Percentiles rank a stretch among this genome's conserved stretches.
These are phyloP conservation scores for Posidonia australis DNA, from an alignment of 106 monocot genomes.

Conservation along the genomic window DNA sequence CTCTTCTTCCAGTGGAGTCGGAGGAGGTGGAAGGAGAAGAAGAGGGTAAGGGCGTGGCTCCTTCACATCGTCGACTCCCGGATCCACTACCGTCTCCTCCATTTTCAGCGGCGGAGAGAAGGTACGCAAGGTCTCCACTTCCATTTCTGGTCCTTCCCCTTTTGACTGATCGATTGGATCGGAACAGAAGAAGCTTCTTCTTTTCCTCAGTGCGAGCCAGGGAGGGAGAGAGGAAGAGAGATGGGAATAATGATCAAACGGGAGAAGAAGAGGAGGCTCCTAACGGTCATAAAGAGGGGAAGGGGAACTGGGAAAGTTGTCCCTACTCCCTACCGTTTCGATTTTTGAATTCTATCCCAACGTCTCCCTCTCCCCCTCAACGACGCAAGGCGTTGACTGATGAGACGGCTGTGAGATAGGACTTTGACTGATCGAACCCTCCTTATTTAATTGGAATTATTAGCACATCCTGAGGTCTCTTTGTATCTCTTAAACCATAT, in stretches of 20 bases:
- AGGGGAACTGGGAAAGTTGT: no score
- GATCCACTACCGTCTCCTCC: neutral
- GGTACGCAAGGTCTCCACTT: neutral
- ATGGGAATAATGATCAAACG: neutral
- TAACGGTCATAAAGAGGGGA: neutral
- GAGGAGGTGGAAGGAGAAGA: neutral
- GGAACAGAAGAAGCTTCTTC: neutral
- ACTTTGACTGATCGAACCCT: no score
- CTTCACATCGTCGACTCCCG: neutral
- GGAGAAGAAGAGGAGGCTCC: neutral
- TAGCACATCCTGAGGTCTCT: no score
- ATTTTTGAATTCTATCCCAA: slow-evolving; percentile 1
- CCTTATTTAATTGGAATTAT: no score
- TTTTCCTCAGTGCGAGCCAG: neutral
- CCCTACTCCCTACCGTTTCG: neutral
- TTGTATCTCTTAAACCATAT: no score
- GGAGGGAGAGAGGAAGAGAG: neutral
- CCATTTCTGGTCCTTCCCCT: neutral
- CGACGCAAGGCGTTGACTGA: no score
- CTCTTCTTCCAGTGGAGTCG: neutral
- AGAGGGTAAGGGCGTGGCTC: neutral
- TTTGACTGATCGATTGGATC: neutral
- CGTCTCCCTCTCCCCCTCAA: neutral
- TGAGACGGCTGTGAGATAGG: no score
- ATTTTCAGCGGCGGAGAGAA: neutral